Evolutionary conservation across 176 grass and related monocot species (phyloP), one percentile per base, ranked within the genome.

Genomic region (Carex kokanica): DNA sequence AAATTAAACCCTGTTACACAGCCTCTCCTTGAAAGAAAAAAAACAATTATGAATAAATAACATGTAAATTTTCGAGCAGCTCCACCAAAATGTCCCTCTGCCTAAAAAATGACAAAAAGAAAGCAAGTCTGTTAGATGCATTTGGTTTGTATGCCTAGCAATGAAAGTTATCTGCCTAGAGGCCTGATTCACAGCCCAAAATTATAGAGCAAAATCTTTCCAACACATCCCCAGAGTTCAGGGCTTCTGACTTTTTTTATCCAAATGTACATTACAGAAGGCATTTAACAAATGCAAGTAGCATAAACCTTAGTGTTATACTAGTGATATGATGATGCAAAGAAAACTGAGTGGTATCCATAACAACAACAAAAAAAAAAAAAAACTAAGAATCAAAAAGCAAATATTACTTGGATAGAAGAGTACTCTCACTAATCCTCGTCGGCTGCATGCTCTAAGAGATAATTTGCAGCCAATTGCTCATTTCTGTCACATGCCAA

Each of bases 401-500:
- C 36, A 82, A 67, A 67, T 8, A 62, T 82, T 82, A 82, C 80
- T 82, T 82, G 80, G 80, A 49, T 82, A 66, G 15, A 67, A 68
- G 21, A 67, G 23, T 16, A 68, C 15, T 79, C 78, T 79, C 74
- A 61, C 74, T 88, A 98, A 87, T 98, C 90, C 63, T 98, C 95
- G 2, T 98, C 95, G 20, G 83, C 88, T 15, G 86, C 74, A 84
- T 98, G 91, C 73, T 98, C 95, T 60, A 98, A 88, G 83, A 98
- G 89, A 86, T 93, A 98, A 86, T 98, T 98, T 60, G 88, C 95
- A 38, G 95, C 89, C 49, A 98, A 25, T 86, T 98, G 87, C 83
- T 95, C 95, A 41, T 98, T 95, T 90, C 86, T 98, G 64, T 95
- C 92, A 36, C 95, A 98, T 62, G 92, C 92, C 9, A 98, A 85